Evolutionary conservation across 202 grass and related monocot genomes (phyloP), one percentile per base, ranked within the genome.

Genomic region (Panicum virgatum): DNA sequence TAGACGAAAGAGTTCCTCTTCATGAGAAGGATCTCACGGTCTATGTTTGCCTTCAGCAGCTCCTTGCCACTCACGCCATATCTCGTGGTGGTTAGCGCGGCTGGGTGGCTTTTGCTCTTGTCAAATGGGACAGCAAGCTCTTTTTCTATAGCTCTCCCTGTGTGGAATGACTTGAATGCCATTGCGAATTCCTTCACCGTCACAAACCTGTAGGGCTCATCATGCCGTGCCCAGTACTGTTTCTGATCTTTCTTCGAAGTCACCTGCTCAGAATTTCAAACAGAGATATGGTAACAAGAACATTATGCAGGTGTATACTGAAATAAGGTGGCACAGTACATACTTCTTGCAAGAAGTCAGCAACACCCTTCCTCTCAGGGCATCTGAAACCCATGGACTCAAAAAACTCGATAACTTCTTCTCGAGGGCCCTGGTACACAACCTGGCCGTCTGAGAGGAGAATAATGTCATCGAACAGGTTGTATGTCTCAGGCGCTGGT

Each of bases 321-420:
- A 56, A 79, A 42, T 29, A 54, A 29, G 32, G 22, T 43, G 62
- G 70, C 14, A 42, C 12, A 11, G 13, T 66, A 79, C 32, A 39
- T 89, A 88, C 84, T 75, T 97, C 94, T 92, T 97, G 94, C 75
- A 97, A 67, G 60, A 97, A 97, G 76, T 97, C 94, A 1, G 94
- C 91, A 40, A 97, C 78, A 13, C 94, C 94, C 75, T 97, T 94
- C 65, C 91, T 87, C 2, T 88, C 82, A 1, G 94, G 94, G 66
- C 94, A 97, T 79, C 84, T 97, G 80, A 97, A 97, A 23, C 94
- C 94, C 83, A 91, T 82, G 19, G 67, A 82, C 70, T 92, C 88
- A 19, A 92, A 94, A 79, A 97, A 97, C 57, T 94, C 96, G n/a
- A 93, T 81, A 30, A 98, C 91, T 72, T 95, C 10, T 66, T 90